phyloP scores from a whole-genome alignment of 2,329 filamentous ascomycete genomes.

The Microcera coccophila region DNA sequence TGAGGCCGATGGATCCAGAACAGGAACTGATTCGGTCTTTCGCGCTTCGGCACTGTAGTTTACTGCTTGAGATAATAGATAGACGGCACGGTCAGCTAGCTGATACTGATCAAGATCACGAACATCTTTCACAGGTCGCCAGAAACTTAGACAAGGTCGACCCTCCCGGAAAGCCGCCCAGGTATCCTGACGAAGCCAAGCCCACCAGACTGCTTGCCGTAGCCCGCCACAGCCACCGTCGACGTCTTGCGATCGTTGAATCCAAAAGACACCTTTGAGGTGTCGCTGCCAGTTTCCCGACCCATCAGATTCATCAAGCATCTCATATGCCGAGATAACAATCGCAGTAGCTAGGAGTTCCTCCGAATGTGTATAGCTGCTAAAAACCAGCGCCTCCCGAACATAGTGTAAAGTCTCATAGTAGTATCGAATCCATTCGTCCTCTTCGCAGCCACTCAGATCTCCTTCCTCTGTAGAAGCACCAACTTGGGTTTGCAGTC shows the following conservation, averaged over 20 bases:
- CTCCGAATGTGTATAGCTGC: conserved; percentile 53
- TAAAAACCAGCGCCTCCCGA: conserved; percentile 55
- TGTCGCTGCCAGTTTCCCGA: conserved; percentile 57
- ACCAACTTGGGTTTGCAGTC: conserved; percentile 3
- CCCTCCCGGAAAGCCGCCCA: conserved; percentile 61
- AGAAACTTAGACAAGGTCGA: conserved; percentile 54
- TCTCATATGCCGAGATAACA: conserved; percentile 61
- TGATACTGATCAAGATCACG: conserved; percentile 49
- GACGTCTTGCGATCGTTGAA: conserved; percentile 58
- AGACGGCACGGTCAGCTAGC: conserved; percentile 50
- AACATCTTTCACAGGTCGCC: conserved; percentile 49
- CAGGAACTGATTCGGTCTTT: neutral
- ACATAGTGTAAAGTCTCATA: conserved; percentile 61
- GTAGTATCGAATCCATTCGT: conserved; percentile 47
- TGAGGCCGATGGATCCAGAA: conserved; percentile 3
- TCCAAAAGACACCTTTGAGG: conserved; percentile 63
- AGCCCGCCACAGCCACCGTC: conserved; percentile 56
- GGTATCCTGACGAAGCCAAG: conserved; percentile 62
- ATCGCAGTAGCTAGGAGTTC: conserved; percentile 58
- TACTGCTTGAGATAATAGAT: conserved; percentile 53
- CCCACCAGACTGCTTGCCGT: conserved; percentile 60
- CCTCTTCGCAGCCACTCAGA: neutral
- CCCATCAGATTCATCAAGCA: conserved; percentile 50
- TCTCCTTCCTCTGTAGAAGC: conserved; percentile 4
- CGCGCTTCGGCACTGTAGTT: conserved; percentile 44